Conservation (phyloP, 805 yeast genomes). For the Grigorovia transvaalensis region DNA sequence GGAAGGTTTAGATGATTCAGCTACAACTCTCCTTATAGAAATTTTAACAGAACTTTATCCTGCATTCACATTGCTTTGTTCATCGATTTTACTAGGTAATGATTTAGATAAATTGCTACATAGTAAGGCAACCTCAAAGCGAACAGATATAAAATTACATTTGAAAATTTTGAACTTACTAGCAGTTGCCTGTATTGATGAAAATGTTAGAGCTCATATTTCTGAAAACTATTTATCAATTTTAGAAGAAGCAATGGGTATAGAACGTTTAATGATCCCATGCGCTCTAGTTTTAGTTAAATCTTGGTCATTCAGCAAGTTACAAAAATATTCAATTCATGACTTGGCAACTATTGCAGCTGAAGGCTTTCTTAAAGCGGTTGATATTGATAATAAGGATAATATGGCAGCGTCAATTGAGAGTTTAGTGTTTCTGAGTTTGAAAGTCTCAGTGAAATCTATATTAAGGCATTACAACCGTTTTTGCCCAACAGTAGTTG, state of each 20-base stretch:
- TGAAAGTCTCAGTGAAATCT: conserved; percentile 32
- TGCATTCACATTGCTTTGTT: conserved; percentile 19
- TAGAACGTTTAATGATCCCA: conserved; percentile 23
- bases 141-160: conserved; percentile 14
- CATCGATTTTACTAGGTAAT: conserved; percentile 21
- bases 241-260: conserved; percentile 30
- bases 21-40: conserved; percentile 14
- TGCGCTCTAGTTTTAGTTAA: conserved; percentile 43
- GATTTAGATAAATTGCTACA: conserved; percentile 21
- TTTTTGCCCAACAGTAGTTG: conserved; percentile 26
- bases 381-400: not conserved
- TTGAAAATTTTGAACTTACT: conserved; percentile 28
- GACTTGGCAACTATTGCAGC: conserved; percentile 27
- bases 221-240: conserved; percentile 35
- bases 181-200: conserved; percentile 42
- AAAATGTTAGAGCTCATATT: conserved; percentile 38
- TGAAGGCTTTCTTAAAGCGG: conserved; percentile 4
- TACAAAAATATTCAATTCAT: conserved; percentile 24
- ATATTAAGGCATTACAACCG: conserved; percentile 30
- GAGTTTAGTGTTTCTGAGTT: conserved; percentile 40
- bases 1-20: conserved; percentile 14
- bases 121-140: conserved; percentile 10
- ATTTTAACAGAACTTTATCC: conserved; percentile 22
- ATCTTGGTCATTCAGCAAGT: conserved; percentile 42
- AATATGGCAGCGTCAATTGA: conserved; percentile 26